Percentiles rank a stretch among this genome's conserved stretches.
phyloP scores from a whole-genome alignment of 1,139 yeast genomes.

The Petasospora rhodanensis region DNA sequence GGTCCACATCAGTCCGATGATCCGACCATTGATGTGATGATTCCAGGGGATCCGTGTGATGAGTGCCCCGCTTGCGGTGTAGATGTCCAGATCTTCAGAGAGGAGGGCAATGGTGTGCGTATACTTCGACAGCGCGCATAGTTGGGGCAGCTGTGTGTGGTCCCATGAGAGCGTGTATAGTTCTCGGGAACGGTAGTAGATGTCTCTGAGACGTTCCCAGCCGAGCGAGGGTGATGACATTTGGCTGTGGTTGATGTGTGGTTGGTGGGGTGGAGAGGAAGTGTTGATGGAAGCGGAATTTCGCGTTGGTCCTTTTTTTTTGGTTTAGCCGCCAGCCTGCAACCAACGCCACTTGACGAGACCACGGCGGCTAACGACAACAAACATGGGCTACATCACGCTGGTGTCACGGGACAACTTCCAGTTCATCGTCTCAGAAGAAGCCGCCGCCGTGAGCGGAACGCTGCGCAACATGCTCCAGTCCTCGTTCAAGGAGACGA shows the following conservation, averaged over 20 bases:
- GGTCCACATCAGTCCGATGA: constrained; percentile 56
- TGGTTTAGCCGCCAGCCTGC: no score
- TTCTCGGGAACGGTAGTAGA: constrained; percentile 49
- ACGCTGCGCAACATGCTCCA: constrained; percentile 50
- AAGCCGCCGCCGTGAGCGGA: constrained; percentile 81
- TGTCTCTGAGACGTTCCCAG: constrained; percentile 35
- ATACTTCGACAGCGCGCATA: constrained; percentile 17
- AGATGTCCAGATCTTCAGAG: constrained; percentile 14
- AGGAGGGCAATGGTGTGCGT: constrained; percentile 24
- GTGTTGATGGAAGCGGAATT: no score
- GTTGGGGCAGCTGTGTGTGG: constrained; percentile 14
- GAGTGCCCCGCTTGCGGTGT: constrained; percentile 20
- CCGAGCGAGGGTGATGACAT: constrained; percentile 17
- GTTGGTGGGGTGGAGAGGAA: constrained; percentile 1
- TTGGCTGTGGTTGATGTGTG: background rate
- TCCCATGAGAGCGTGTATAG: constrained; percentile 36
- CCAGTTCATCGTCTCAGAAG: constrained; percentile 59
- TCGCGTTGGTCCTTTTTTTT: no score
- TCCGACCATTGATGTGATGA: constrained; percentile 44
- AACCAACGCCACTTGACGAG: no score
- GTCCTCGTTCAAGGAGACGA: constrained; percentile 36
- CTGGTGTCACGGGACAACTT: constrained; percentile 74
- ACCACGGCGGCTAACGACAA: no score
- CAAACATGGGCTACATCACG: constrained; percentile 30
- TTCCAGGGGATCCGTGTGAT: constrained; percentile 25